phyloP scores from a whole-genome alignment of 2,329 filamentous ascomycete genomes.

The Alternaria ventricosa region DNA sequence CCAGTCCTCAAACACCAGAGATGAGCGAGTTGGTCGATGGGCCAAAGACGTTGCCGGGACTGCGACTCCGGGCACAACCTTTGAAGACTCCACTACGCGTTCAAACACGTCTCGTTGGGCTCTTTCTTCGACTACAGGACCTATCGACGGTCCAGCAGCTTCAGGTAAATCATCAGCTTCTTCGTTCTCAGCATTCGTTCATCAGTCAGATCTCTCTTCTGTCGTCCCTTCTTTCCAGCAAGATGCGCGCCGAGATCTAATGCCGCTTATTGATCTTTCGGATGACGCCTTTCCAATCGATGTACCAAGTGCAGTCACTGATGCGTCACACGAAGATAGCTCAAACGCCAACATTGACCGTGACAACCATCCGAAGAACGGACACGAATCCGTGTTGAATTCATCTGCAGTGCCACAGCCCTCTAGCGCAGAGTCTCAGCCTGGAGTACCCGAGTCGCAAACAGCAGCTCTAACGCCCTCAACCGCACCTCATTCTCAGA shows the following conservation, averaged over 20 bases:
- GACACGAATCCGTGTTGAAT: neutral
- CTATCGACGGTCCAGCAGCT: neutral
- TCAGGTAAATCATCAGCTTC: constrained; percentile 28
- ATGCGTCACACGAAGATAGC: constrained; percentile 18
- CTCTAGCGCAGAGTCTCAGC: neutral
- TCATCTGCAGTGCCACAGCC: neutral
- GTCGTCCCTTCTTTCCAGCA: neutral
- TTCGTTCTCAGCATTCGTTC: constrained; percentile 2
- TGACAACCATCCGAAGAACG: neutral
- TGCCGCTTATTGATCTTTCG: constrained; percentile 15
- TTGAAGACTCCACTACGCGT: constrained; percentile 7
- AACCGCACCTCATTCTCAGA: constrained; percentile 26
- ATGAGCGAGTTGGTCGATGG: constrained; percentile 30
- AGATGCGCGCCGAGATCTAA: neutral
- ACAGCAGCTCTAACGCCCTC: constrained; percentile 5
- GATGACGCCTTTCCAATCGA: neutral
- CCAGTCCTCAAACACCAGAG: constrained; percentile 11
- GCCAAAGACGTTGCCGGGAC: constrained; percentile 27
- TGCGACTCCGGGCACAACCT: neutral
- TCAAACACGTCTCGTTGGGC: constrained; percentile 12
- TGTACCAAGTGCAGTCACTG: constrained; percentile 14
- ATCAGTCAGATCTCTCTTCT: neutral
- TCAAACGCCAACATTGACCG: neutral
- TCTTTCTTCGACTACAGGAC: constrained; percentile 12
- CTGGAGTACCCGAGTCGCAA: neutral